These are phyloP conservation scores for Limnomonas spitsbergensis DNA, from an alignment of 139 green algal species.

Conservation along the genomic window DNA sequence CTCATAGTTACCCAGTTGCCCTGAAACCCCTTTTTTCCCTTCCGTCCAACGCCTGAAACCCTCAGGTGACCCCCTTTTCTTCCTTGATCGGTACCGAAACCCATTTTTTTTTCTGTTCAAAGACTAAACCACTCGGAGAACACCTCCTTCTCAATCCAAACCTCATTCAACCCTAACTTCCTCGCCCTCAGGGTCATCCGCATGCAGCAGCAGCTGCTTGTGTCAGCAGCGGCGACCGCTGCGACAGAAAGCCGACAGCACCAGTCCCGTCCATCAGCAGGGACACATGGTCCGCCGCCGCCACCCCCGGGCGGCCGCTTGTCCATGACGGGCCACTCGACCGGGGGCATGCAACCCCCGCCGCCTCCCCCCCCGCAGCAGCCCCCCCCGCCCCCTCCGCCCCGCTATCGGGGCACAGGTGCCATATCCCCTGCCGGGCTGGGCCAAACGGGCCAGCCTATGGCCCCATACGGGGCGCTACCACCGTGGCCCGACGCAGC, in stretches of 20 bases:
- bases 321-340: not conserved
- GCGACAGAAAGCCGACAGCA: not conserved
- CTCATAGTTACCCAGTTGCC: too few relatives aligned
- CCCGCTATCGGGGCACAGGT: not conserved
- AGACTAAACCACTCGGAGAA: too few relatives aligned
- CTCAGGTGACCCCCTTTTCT: too few relatives aligned
- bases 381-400: not conserved
- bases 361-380: not conserved
- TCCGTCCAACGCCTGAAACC: too few relatives aligned
- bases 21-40: too few relatives aligned
- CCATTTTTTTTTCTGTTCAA: too few relatives aligned
- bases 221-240: not conserved
- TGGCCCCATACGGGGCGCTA: too few relatives aligned
- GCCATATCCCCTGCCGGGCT: not conserved
- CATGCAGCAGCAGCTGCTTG: not conserved
- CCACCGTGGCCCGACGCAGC: too few relatives aligned
- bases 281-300: not conserved
- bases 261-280: not conserved
- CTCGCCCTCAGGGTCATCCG: not conserved
- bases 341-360: too few relatives aligned
- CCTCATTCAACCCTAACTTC: not conserved
- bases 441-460: too few relatives aligned
- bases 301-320: not conserved
- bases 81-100: too few relatives aligned
- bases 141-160: too few relatives aligned